Evolutionary conservation across 169 alveolate genomes (phyloP).

Genomic region (Plasmodium malariae): DNA sequence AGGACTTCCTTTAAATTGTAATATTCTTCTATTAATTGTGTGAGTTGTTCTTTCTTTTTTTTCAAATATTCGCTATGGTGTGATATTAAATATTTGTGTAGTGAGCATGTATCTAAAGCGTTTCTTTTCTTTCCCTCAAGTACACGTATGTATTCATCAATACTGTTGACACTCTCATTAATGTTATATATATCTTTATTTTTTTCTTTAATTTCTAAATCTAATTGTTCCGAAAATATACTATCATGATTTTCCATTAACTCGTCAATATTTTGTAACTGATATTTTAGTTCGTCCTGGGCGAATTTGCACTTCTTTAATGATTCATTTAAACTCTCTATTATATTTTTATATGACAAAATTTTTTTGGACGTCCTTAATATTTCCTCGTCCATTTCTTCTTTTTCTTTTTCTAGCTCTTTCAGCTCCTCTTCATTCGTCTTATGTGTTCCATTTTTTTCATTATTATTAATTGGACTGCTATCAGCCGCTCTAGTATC

Average conservation of each 20-base stretch:
- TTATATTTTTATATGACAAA: conserved; percentile 23
- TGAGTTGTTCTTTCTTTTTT: conserved; percentile 27
- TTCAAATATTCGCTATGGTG: conserved; percentile 25
- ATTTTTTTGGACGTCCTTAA: conserved; percentile 14
- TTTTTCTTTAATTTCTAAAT: conserved; percentile 64
- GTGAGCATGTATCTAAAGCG: background rate
- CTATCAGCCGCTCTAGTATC: background rate
- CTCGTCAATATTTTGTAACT: conserved; percentile 51
- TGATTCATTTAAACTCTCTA: conserved; percentile 48
- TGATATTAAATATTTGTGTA: conserved; percentile 42
- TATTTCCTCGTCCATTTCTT: conserved; percentile 37
- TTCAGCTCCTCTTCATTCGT: conserved; percentile 38
- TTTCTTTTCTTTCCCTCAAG: conserved; percentile 19
- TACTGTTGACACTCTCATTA: conserved; percentile 8
- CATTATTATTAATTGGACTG: background rate
- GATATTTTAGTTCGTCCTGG: conserved; percentile 53
- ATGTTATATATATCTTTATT: conserved; percentile 32
- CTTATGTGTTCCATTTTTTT: no score
- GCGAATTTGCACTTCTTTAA: conserved; percentile 35
- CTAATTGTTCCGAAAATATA: conserved; percentile 61
- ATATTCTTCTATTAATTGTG: conserved; percentile 19
- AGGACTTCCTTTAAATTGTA: conserved; percentile 35
- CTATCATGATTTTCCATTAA: conserved; percentile 43
- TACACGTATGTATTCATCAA: conserved; percentile 21
- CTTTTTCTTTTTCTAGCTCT: conserved; percentile 41